Conservation (phyloP, 2,329 filamentous ascomycete species). For the Zymoseptoria crescenta region DNA sequence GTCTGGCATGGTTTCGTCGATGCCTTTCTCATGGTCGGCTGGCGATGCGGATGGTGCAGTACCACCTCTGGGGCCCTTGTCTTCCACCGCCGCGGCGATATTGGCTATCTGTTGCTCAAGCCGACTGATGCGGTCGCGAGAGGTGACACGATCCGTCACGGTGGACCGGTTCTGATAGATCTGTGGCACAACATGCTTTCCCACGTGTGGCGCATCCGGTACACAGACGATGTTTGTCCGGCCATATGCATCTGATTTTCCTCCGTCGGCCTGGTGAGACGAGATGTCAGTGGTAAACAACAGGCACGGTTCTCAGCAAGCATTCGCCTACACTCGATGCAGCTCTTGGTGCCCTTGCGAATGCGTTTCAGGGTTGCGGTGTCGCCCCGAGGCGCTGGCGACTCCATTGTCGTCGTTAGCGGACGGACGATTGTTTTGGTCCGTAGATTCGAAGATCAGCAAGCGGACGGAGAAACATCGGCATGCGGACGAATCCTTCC, state of each 20-base stretch:
- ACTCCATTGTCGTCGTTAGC: neutral
- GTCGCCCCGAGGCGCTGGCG: neutral
- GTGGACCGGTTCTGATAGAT: conserved; percentile 3
- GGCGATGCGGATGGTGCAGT: neutral
- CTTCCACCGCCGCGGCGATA: conserved; percentile 7
- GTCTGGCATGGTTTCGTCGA: neutral
- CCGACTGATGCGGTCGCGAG: conserved; percentile 12
- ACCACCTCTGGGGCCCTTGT: neutral
- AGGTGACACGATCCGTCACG: conserved; percentile 4
- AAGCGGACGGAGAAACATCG: neutral
- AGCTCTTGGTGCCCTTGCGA: conserved; percentile 27
- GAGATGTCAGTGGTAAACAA: neutral
- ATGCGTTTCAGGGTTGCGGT: conserved; percentile 8
- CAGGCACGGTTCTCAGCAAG: neutral
- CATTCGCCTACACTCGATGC: conserved; percentile 23
- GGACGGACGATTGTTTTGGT: neutral
- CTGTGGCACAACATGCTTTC: conserved; percentile 10
- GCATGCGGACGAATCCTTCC: neutral
- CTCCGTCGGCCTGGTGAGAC: conserved; percentile 23
- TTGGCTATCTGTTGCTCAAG: conserved; percentile 12
- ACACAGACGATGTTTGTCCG: conserved; percentile 15
- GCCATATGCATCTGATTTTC: conserved; percentile 27
- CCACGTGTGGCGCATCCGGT: conserved; percentile 16
- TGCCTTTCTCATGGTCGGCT: neutral
- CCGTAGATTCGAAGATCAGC: neutral